phyloP scores from a whole-genome alignment of 2,329 filamentous ascomycete species.

The Talaromyces piceae region DNA sequence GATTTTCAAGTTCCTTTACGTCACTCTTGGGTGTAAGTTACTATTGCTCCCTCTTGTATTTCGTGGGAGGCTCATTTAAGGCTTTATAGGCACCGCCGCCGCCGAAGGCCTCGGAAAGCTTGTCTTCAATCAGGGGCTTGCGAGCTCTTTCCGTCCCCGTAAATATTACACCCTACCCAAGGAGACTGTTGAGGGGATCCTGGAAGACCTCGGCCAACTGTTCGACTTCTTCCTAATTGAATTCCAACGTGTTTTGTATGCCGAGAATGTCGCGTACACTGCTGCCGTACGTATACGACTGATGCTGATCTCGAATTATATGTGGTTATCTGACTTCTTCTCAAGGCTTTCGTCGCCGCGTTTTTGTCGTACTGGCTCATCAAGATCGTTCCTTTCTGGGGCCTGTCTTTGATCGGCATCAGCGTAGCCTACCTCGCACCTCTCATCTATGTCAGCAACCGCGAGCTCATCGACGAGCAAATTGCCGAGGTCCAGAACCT shows the following conservation, averaged over 20 bases:
- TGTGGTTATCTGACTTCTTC: constrained; percentile 1
- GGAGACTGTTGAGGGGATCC: constrained; percentile 53
- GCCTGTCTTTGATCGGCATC: constrained; percentile 51
- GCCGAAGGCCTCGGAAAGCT: constrained; percentile 51
- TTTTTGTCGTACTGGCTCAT: constrained; percentile 58
- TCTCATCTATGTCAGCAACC: constrained; percentile 58
- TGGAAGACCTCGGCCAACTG: constrained; percentile 57
- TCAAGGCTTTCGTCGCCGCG: constrained; percentile 52
- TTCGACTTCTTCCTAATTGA: constrained; percentile 64
- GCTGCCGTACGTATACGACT: constrained; percentile 46
- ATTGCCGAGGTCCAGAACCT: constrained; percentile 48
- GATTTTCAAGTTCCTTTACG: constrained; percentile 53
- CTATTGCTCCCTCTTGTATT: neutral
- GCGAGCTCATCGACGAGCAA: constrained; percentile 56
- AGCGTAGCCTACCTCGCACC: constrained; percentile 52
- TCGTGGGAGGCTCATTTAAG: constrained; percentile 16
- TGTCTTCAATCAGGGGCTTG: constrained; percentile 51
- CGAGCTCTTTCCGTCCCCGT: constrained; percentile 54
- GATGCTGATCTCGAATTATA: constrained; percentile 7
- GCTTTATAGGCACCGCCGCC: constrained; percentile 42
- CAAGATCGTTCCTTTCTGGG: constrained; percentile 60
- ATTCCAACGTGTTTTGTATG: constrained; percentile 59
- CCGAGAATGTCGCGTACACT: constrained; percentile 57
- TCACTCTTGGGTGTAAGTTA: constrained; percentile 50
- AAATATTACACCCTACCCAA: constrained; percentile 61